phyloP scores from a whole-genome alignment of 306 rosid species.

The Vigna trinervia region DNA sequence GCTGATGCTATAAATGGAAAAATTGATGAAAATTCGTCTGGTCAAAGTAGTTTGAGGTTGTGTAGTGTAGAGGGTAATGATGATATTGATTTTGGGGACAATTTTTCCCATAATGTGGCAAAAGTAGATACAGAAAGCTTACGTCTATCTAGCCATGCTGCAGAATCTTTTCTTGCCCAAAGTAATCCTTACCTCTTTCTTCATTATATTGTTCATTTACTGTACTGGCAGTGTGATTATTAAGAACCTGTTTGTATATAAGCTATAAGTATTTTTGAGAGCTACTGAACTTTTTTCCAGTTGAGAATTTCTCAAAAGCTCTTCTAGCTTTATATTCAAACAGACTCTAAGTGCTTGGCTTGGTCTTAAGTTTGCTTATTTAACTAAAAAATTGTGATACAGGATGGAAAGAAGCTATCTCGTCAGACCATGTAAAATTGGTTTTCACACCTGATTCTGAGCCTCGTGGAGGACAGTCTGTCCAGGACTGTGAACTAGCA shows the following conservation, averaged over 20 bases:
- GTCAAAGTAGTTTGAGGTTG: slow-evolving; percentile 48
- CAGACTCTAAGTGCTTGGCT: neutral
- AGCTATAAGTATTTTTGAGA: no score
- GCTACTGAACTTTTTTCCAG: no score
- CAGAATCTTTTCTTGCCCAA: slow-evolving; percentile 79
- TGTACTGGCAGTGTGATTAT: neutral
- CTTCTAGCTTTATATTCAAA: no score
- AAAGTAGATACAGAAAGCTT: slow-evolving; percentile 45
- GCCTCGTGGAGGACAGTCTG: slow-evolving; percentile 45
- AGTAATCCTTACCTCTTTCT: slow-evolving; percentile 56
- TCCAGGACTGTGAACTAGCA: slow-evolving; percentile 48
- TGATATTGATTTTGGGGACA: slow-evolving; percentile 40
- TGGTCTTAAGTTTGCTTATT: slow-evolving; percentile 31
- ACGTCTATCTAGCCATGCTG: slow-evolving; percentile 58
- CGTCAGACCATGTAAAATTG: slow-evolving; percentile 71
- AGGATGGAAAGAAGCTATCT: slow-evolving; percentile 94
- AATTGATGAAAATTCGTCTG: slow-evolving; percentile 44
- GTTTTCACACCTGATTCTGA: slow-evolving; percentile 58
- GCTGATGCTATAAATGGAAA: slow-evolving; percentile 55
- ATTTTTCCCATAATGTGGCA: slow-evolving; percentile 42
- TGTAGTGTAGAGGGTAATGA: slow-evolving; percentile 46
- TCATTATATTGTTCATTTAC: neutral
- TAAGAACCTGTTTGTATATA: no score
- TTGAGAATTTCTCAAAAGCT: no score
- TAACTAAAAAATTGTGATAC: slow-evolving; percentile 44